Evolutionary conservation across 2,329 filamentous ascomycete genomes (phyloP), one percentile per base, ranked within the genome.

Genomic region (Trichoderma sp.): DNA sequence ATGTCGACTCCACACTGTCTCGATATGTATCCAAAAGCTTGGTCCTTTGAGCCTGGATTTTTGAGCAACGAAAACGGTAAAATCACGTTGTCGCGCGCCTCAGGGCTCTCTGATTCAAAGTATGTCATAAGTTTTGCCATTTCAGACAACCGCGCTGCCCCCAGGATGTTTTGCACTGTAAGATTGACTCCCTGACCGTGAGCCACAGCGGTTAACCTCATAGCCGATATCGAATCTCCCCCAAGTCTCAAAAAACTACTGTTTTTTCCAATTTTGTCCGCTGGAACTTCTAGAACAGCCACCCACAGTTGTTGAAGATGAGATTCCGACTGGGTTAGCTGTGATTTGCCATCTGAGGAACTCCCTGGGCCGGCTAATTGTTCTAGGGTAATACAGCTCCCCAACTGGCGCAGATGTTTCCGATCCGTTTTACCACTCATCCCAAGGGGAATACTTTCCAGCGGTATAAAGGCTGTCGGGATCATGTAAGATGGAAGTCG

Each of bases 171-270:
- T 26, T 43, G 57, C 8, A 70, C 58, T 18, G 68, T 70, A 3
- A 70, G 36, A 24, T 34, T 34, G 21, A 70, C 18, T n/a, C 58
- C 58, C 6, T 70, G 58, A 12, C 11, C 9, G 12, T 26, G 68
- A 43, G 68, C 68, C 14, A 70, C 24, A 34, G 57, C 68, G 8
- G 47, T 47, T 24, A 70, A 26, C 14, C 68, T 39, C 68, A 70
- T 70, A 18, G 68, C 68, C 8, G 60, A 47, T 32, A 70, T 70
- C 5, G 68, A 70, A 36, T 63, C 60, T 26, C 60, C 58, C 7
- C 68, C 68, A 70, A 63, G 57, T 7, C 57, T 30, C 26, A 70
- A 51, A 56, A 70, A 70, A 28, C 68, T 70, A 24, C 32, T 51
- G 9, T 18, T 70, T 3, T 39, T 56, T 9, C 12, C 21, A 36